Evolutionary conservation across 345 rosid genomes (phyloP).

Genomic region (Citrus hindsii): DNA sequence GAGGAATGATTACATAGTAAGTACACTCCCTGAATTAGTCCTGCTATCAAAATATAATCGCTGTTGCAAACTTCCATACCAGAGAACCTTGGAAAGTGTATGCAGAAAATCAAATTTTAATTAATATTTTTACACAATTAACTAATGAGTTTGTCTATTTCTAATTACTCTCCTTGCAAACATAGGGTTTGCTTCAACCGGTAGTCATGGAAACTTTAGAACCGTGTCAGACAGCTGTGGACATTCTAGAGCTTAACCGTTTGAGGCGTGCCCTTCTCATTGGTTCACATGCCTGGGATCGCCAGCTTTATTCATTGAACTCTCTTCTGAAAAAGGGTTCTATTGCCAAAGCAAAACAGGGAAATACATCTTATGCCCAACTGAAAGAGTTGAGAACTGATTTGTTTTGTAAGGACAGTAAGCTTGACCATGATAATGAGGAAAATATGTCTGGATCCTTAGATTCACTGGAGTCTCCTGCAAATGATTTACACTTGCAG

Average conservation of each 20-base stretch:
- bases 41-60: not conserved
- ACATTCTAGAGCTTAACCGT: slow-evolving; percentile 77
- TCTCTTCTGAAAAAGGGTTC: slow-evolving; percentile 52
- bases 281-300: slow-evolving; percentile 77
- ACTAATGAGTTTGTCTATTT: slow-evolving; percentile 1
- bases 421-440: slow-evolving; percentile 20
- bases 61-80: not conserved
- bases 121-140: not conserved
- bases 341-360: slow-evolving; percentile 31
- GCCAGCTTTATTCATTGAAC: slow-evolving; percentile 62
- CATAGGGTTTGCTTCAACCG: slow-evolving; percentile 67
- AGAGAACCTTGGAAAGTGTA: not conserved
- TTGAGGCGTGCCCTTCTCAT: slow-evolving; percentile 66
- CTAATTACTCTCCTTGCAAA: slow-evolving; percentile 10
- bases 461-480: slow-evolving; percentile 27
- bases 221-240: slow-evolving; percentile 38
- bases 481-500: slow-evolving; percentile 23
- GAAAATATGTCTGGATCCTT: slow-evolving; percentile 23
- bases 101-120: not conserved
- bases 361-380: slow-evolving; percentile 25
- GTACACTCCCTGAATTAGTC: slow-evolving; percentile 16
- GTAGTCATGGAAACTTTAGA: slow-evolving; percentile 40
- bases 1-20: slow-evolving; percentile 64
- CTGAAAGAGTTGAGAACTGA: slow-evolving; percentile 30
- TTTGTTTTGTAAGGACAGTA: slow-evolving; percentile 21